Evolutionary conservation across 2,329 filamentous ascomycete genomes (phyloP), one percentile per base, ranked within the genome.

Genomic region (Teratosphaeria zuluensis): DNA sequence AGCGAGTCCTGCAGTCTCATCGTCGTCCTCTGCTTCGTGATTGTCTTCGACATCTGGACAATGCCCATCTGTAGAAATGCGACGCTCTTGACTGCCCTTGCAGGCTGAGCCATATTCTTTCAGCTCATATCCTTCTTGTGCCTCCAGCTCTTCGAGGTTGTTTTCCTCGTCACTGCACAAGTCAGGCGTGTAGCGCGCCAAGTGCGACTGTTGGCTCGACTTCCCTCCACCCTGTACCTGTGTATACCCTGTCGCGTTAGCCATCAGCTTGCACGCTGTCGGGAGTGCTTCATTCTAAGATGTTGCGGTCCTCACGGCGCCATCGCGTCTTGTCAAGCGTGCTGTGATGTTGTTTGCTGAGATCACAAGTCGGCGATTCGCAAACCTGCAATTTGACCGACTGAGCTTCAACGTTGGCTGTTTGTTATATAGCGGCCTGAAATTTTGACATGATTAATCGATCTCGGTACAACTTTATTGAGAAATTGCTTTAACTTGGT

Each of bases 91-190:
- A 35, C 33, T 14, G 32, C 19, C 53, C 42, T 54, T 14, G 14
- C 56, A 56, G 51, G 54, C 55, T 28, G 56, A 52, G 21, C 48
- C 54, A 12, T 69, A 51, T 12, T 63, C 58, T 58, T 62, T 56
- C 61, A 70, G 58, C 62, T 69, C 66, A 55, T 62, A 66, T 19
- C 63, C 66, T 38, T 68, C 61, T 6, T 59, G 61, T 42, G 53
- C 61, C 38, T 63, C 64, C 21, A 65, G 46, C 21, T 60, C 57
- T 19, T 61, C 61, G 28, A 65, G 54, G 2, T 35, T 56, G 30
- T 60, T 56, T 1, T 64, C 61, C 8, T 66, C 66, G 4, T 66
- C 64, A 8, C 58, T 61, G 46, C 65, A 62, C n/a, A 61, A 53
- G 7, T 67, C 63, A 4, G 66, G 64, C 0, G 68, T 68, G 35